phyloP scores from a whole-genome alignment of 169 alveolate species.

The Cystoisospora suis region DNA sequence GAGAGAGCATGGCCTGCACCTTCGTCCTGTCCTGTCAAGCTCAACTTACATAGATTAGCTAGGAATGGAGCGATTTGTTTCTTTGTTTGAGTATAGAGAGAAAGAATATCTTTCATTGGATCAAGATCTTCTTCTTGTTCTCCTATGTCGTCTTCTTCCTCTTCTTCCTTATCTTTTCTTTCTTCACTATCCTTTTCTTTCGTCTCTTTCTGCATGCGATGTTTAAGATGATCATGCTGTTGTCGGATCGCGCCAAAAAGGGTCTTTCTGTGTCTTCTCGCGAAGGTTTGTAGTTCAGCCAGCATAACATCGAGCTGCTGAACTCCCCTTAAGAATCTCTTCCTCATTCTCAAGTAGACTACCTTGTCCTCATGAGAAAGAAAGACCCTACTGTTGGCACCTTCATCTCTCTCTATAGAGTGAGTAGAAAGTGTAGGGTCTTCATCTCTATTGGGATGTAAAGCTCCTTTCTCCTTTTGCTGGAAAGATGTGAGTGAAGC shows the following conservation, averaged over 20 bases:
- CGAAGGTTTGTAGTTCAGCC: conserved; percentile 36
- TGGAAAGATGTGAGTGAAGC: conserved; percentile 9
- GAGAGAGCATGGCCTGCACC: too few relatives aligned
- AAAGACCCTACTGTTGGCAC: too few relatives aligned
- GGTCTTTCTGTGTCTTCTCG: conserved; percentile 16
- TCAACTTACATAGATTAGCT: conserved; percentile 16
- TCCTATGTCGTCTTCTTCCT: background rate
- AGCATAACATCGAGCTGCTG: conserved; percentile 23
- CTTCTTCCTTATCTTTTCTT: background rate
- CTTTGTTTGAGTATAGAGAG: conserved; percentile 53
- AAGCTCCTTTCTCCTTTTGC: conserved; percentile 33
- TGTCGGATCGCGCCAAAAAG: conserved; percentile 52
- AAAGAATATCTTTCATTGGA: conserved; percentile 40
- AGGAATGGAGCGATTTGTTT: conserved; percentile 45
- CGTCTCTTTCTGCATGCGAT: conserved; percentile 13
- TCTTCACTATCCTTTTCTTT: background rate
- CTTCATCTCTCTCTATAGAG: too few relatives aligned
- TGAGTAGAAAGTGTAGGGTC: too few relatives aligned
- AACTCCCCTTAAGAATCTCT: conserved; percentile 6
- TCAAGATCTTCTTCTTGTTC: conserved; percentile 31
- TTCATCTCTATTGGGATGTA: too few relatives aligned
- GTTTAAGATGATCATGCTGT: conserved; percentile 48
- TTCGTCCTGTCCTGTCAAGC: too few relatives aligned
- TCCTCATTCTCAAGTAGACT: background rate
- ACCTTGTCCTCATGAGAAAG: background rate